These are phyloP conservation scores for Mitragyna speciosa DNA, from an alignment of 257 asterid species.

Conservation along the genomic window DNA sequence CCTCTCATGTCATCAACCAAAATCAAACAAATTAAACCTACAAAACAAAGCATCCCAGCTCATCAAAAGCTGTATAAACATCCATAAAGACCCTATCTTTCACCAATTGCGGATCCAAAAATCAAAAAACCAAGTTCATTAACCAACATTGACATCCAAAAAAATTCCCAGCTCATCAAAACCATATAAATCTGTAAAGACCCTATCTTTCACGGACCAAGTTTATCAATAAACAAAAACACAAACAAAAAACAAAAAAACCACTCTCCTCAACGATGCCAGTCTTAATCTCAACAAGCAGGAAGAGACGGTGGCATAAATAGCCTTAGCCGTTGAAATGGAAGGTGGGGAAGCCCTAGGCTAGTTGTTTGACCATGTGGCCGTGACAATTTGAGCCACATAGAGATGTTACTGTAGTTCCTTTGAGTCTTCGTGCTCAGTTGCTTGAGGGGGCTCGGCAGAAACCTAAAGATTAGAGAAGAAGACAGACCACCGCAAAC, in stretches of 20 bases:
- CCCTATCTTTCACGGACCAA: background rate
- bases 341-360: conserved; percentile 23
- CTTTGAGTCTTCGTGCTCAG: conserved; percentile 86
- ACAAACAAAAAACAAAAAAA: too few relatives aligned
- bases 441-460: conserved; percentile 94
- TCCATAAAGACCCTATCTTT: background rate
- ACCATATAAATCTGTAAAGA: background rate
- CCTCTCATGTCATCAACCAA: conserved; percentile 52
- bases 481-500: conserved; percentile 57
- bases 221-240: too few relatives aligned
- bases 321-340: conserved; percentile 58
- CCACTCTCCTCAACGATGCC: too few relatives aligned
- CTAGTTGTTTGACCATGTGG: conserved; percentile 84
- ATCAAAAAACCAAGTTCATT: conserved; percentile 9
- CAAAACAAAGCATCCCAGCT: background rate
- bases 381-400: conserved; percentile 95
- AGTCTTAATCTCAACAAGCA: too few relatives aligned
- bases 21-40: background rate
- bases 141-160: background rate
- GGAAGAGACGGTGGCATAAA: conserved; percentile 42
- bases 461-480: conserved; percentile 66
- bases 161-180: background rate
- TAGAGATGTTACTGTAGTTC: conserved; percentile 96
- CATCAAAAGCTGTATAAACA: background rate
- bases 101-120: background rate